These are phyloP conservation scores for Daedaleopsis nitida DNA, from an alignment of 768 basidiomycete species.

Conservation along the genomic window DNA sequence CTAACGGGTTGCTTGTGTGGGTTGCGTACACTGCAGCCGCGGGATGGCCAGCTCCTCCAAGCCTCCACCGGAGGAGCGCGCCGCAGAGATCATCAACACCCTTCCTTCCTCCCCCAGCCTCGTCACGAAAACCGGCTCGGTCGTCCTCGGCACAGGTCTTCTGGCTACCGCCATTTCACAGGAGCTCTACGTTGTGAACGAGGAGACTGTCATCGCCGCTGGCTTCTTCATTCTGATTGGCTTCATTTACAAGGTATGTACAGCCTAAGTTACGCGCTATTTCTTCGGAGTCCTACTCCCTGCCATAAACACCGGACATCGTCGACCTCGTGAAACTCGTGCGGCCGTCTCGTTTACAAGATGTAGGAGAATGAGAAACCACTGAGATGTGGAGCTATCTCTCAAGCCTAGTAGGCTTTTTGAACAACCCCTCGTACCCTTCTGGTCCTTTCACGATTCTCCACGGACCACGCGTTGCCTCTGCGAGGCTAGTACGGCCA, in stretches of 20 bases:
- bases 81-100: conserved; percentile 87
- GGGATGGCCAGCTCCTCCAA: conserved; percentile 61
- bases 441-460: too few relatives aligned
- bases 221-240: conserved; percentile 84
- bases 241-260: conserved; percentile 80
- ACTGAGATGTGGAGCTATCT: too few relatives aligned
- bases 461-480: too few relatives aligned
- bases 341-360: too few relatives aligned
- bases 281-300: neutral
- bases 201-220: conserved; percentile 88
- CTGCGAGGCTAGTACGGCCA: too few relatives aligned
- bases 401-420: too few relatives aligned
- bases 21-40: conserved; percentile 45
- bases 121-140: conserved; percentile 93
- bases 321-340: too few relatives aligned
- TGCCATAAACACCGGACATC: neutral
- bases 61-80: conserved; percentile 82
- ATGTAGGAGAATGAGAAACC: too few relatives aligned
- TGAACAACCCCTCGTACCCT: too few relatives aligned
- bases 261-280: conserved; percentile 24
- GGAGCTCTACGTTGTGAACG: conserved; percentile 97
- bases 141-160: conserved; percentile 87
- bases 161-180: conserved; percentile 93
- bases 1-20: neutral
- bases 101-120: conserved; percentile 83